Evolutionary conservation across 306 rosid genomes (phyloP).

Genomic region (Begonia loranthoides): DNA sequence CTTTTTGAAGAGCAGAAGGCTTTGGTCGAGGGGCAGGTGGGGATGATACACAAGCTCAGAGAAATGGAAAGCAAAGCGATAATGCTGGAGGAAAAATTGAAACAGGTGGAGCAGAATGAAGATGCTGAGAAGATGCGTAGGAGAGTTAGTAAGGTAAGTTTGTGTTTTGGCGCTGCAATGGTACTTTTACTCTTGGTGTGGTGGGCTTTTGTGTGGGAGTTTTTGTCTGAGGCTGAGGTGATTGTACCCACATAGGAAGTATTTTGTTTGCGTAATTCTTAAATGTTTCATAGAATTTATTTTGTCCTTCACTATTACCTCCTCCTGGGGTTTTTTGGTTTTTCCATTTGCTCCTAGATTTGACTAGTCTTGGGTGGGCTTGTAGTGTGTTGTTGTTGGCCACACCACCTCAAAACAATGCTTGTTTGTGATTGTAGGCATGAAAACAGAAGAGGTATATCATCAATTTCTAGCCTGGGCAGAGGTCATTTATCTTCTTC

Average conservation of each 20-base stretch:
- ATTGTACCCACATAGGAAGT: slow-evolving; percentile 63
- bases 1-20: slow-evolving; percentile 39
- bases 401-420: too few species aligned
- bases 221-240: slow-evolving; percentile 26
- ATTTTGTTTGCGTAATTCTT: too few species aligned
- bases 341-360: too few species aligned
- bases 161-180: slow-evolving; percentile 39
- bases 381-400: too few species aligned
- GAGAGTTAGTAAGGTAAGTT: slow-evolving; percentile 40
- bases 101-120: slow-evolving; percentile 5
- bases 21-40: slow-evolving; percentile 37
- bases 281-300: too few species aligned
- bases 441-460: too few species aligned
- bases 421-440: too few species aligned
- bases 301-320: too few species aligned
- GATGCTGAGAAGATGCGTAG: slow-evolving; percentile 44
- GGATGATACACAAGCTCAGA: slow-evolving; percentile 32
- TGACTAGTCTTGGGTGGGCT: too few species aligned
- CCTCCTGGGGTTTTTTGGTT: too few species aligned
- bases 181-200: slow-evolving; percentile 31
- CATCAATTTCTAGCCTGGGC: too few species aligned
- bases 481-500: too few species aligned
- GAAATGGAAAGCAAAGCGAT: slow-evolving; percentile 37
- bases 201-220: slow-evolving; percentile 33
- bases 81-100: slow-evolving; percentile 37